Evolutionary conservation across 169 alveolate species (phyloP).

Genomic region (Perkinsus marinus): DNA sequence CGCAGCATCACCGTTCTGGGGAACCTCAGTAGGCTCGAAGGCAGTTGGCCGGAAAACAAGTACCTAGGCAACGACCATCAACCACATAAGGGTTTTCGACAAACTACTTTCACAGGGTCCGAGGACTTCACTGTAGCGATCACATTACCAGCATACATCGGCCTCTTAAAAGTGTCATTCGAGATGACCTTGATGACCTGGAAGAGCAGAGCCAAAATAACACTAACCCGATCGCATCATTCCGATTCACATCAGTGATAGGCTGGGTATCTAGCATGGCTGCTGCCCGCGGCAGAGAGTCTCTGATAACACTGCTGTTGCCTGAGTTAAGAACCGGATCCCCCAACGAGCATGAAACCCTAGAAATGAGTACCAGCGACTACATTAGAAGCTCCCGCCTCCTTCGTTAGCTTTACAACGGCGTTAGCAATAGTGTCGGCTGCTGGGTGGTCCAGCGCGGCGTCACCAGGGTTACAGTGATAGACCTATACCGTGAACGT

Average conservation of each 20-base stretch:
- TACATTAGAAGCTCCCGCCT: background rate
- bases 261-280: slow-evolving; percentile 40
- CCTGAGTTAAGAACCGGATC: background rate
- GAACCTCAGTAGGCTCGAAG: slow-evolving; percentile 31
- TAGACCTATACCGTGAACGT: background rate
- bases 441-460: background rate
- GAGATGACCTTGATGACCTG: slow-evolving; percentile 19
- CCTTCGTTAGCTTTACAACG: background rate
- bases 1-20: slow-evolving; percentile 10
- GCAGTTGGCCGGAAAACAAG: slow-evolving; percentile 46
- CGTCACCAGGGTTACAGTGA: background rate
- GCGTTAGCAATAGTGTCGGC: background rate
- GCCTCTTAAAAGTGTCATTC: slow-evolving; percentile 37
- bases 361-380: background rate
- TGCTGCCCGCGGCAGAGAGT: slow-evolving; percentile 42
- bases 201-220: background rate
- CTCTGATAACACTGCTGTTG: background rate
- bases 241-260: slow-evolving; percentile 35
- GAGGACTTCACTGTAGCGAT: slow-evolving; percentile 34
- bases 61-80: slow-evolving; percentile 8
- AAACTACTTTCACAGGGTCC: background rate
- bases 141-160: slow-evolving; percentile 62
- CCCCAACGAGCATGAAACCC: background rate
- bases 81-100: background rate
- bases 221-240: background rate